Base-by-base conservation (phyloP, 306 rosid genomes). In the Lupinus albus region DNA sequence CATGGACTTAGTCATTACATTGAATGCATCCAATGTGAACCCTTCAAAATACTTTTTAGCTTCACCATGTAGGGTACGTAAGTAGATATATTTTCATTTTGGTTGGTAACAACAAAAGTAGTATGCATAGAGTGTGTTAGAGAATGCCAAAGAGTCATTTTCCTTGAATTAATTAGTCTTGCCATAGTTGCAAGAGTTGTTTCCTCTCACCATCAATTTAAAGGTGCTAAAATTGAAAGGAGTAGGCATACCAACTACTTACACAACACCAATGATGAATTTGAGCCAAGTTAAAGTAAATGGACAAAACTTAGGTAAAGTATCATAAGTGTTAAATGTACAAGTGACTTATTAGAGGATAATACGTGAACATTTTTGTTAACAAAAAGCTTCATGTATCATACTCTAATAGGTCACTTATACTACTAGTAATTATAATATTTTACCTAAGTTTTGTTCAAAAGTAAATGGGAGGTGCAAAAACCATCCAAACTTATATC, bases 171-270 rank as follows among this genome's bases (percentile, higher is more conserved):
- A 58, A 67, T 7, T 28, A 53, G 52, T 11, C 32, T 79, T 53
- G 79, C 61, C 70, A 61, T 67, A 54, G 13, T 71, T 67, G 32
- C 18, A 41, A 57, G 61, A 8, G 9, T 32, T 47, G 47, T 67
- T 61, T 67, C 68, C 20, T 14, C 4, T 71, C 58, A 6, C 35
- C 71, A 67, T 71, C 47, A 53, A 67, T 71, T 65, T 45, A 52
- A 39, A 42, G 75, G 35, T 36, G 5, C 49, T 28, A 21, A 71
- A 59, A 72, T 49, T 59, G 61, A 78, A 57, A 72, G 36, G 17
- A 60, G 64, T 45, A 60, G 78, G 82, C 72, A 7, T 63, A 5
- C 68, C 81, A 71, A 70, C 81, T 5, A 55, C 84, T 67, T 38
- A 36, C 32, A 16, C 70, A 38, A 59, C 69, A 60, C 62, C 68